Evolutionary conservation across 1,284 basidiomycete genomes (phyloP).

Genomic region (Rhodotorula sp.): DNA sequence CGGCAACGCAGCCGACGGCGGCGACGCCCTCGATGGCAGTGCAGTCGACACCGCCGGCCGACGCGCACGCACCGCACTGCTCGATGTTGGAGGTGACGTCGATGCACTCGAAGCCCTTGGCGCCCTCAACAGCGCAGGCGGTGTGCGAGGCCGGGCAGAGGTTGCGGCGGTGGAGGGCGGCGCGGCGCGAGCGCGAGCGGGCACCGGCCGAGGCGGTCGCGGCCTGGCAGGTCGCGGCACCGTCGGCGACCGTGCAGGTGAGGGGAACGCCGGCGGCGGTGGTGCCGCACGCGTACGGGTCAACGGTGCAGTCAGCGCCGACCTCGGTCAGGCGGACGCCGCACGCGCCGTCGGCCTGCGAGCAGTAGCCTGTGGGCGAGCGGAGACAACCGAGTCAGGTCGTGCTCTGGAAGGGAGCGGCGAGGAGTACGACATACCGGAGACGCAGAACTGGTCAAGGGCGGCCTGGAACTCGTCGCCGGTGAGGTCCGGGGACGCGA

Average conservation of each 20-base stretch:
- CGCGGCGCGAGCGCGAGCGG: conserved; percentile 20
- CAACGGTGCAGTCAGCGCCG: conserved; percentile 15
- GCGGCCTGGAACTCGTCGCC: conserved; percentile 6
- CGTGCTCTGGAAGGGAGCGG: accelerated
- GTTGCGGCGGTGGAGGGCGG: conserved; percentile 14
- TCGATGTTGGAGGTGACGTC: conserved; percentile 29
- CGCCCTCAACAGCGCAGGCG: conserved; percentile 20
- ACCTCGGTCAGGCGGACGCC: conserved; percentile 10
- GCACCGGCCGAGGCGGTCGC: background rate
- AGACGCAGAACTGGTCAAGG: conserved; percentile 21
- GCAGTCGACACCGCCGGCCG: conserved; percentile 37
- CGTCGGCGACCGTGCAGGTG: background rate
- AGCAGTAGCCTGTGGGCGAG: conserved; percentile 16
- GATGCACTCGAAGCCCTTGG: conserved; percentile 35
- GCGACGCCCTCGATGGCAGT: conserved; percentile 34
- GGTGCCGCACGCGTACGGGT: conserved; percentile 9
- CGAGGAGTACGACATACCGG: background rate
- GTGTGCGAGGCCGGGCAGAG: conserved; percentile 35
- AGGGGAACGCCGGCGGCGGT: background rate
- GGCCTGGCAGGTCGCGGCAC: background rate
- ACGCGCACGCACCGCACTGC: conserved; percentile 23
- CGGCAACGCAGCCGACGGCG: conserved; percentile 23
- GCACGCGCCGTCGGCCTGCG: background rate
- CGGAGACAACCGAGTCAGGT: background rate
- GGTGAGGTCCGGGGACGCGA: background rate